Evolutionary conservation across 2,329 filamentous ascomycete species (phyloP).

Genomic region (Teratosphaeria epicoccoides): DNA sequence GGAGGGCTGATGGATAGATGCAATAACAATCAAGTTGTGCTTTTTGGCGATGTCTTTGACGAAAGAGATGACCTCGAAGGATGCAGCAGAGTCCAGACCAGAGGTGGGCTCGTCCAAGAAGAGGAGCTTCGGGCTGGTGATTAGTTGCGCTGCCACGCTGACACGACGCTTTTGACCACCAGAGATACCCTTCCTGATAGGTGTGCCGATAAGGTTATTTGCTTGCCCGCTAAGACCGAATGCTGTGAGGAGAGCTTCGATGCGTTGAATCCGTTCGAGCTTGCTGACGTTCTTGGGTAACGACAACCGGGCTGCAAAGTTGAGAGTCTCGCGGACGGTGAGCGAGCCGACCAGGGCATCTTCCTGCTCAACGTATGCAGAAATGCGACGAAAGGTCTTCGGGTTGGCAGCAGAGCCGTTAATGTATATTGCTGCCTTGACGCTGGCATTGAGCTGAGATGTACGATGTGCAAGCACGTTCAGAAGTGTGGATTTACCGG

Average conservation of each 20-base stretch:
- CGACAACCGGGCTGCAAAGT: slow-evolving; percentile 63
- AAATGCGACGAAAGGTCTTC: slow-evolving; percentile 52
- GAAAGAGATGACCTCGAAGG: slow-evolving; percentile 65
- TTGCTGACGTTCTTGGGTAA: slow-evolving; percentile 43
- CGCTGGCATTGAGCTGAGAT: slow-evolving; percentile 42
- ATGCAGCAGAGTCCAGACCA: slow-evolving; percentile 68
- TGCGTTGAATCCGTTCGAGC: slow-evolving; percentile 50
- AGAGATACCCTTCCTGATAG: slow-evolving; percentile 70
- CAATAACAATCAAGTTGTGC: slow-evolving; percentile 65
- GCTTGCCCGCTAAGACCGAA: slow-evolving; percentile 65
- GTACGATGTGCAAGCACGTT: slow-evolving; percentile 63
- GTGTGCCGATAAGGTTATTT: slow-evolving; percentile 66
- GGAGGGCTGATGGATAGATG: slow-evolving; percentile 78
- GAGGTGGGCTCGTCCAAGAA: slow-evolving; percentile 80
- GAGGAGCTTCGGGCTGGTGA: slow-evolving; percentile 68
- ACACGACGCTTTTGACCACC: slow-evolving; percentile 77
- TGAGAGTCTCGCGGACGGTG: slow-evolving; percentile 68
- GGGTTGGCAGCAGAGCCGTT: slow-evolving; percentile 50
- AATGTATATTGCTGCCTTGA: slow-evolving; percentile 46
- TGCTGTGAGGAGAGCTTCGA: slow-evolving; percentile 55
- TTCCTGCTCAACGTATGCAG: slow-evolving; percentile 77
- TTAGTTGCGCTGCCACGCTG: slow-evolving; percentile 69
- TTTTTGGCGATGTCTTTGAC: slow-evolving; percentile 55
- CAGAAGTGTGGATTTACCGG: slow-evolving; percentile 74
- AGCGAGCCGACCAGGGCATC: slow-evolving; percentile 73